Conservation (phyloP, 495 filamentous ascomycete species). For the Cetradonia linearis region DNA sequence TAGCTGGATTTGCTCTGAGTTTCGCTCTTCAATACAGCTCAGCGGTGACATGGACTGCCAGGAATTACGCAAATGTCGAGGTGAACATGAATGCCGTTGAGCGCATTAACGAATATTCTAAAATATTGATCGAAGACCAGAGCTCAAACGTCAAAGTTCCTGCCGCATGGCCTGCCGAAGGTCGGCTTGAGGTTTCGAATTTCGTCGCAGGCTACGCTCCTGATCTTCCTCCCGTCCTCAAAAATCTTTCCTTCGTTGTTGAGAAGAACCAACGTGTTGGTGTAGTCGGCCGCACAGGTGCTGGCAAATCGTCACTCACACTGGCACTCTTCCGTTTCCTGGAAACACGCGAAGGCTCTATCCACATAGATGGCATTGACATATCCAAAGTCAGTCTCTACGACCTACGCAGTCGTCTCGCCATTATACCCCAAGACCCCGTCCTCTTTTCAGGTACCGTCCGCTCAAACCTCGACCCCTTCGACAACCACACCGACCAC, state of each 20-base stretch:
- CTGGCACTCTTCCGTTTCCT: conserved; percentile 78
- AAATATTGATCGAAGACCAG: conserved; percentile 58
- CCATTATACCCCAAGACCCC: conserved; percentile 81
- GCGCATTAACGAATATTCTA: conserved; percentile 70
- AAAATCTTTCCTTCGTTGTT: conserved; percentile 61
- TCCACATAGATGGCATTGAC: conserved; percentile 67
- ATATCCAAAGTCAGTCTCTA: conserved; percentile 66
- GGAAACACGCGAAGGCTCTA: conserved; percentile 58
- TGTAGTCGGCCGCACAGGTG: conserved; percentile 77
- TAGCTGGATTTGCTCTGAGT: conserved; percentile 66
- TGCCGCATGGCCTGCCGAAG: conserved; percentile 71
- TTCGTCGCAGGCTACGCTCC: conserved; percentile 67
- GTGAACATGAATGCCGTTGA: conserved; percentile 80
- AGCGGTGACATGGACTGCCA: conserved; percentile 38
- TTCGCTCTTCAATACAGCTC: conserved; percentile 47
- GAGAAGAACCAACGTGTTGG: conserved; percentile 67
- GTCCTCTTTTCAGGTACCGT: conserved; percentile 82
- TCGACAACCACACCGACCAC: conserved; percentile 57
- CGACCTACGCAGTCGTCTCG: conserved; percentile 60
- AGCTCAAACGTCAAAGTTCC: conserved; percentile 49
- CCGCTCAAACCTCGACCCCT: conserved; percentile 72
- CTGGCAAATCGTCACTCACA: conserved; percentile 77
- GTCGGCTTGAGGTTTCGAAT: conserved; percentile 60
- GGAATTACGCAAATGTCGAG: conserved; percentile 49
- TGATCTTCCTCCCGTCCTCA: conserved; percentile 65